phyloP scores from a whole-genome alignment of 345 rosid genomes.

The Balakata baccata region DNA sequence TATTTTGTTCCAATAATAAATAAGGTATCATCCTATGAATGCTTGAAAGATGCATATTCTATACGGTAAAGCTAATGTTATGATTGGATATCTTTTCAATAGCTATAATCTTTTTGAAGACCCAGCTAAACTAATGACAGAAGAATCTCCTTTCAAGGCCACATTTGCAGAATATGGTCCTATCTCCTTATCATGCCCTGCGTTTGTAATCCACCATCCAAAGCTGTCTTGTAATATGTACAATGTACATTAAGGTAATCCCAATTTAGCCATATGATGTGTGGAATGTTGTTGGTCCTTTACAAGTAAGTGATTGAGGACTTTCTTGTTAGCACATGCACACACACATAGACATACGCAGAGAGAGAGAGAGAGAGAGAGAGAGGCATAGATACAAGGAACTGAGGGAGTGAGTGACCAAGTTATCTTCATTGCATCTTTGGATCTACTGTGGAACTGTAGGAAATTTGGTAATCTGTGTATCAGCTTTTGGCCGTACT shows the following conservation, averaged over 20 bases:
- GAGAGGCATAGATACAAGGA: too few relatives aligned
- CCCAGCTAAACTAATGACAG: not conserved
- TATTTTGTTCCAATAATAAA: slow-evolving; percentile 2
- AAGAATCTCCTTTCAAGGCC: not conserved
- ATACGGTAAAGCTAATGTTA: not conserved
- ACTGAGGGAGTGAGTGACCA: not conserved
- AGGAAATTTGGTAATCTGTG: not conserved
- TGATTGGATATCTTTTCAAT: not conserved
- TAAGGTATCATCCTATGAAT: slow-evolving; percentile 1
- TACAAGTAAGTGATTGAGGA: not conserved
- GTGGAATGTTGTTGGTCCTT: not conserved
- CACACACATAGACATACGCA: not conserved
- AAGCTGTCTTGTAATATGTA: not conserved
- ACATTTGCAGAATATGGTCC: not conserved
- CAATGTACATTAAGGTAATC: not conserved
- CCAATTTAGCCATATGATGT: not conserved
- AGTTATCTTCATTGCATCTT: not conserved
- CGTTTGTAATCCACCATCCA: not conserved
- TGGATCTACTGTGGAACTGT: not conserved
- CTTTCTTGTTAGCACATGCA: not conserved
- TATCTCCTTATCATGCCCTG: not conserved
- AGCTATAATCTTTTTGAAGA: too few relatives aligned
- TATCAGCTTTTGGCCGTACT: not conserved
- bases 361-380: not conserved
- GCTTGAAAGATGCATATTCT: not conserved